Percentiles rank a stretch among this genome's conserved stretches.
Conservation (phyloP, 2,329 filamentous ascomycete species). For the Falciphora oryzae region DNA sequence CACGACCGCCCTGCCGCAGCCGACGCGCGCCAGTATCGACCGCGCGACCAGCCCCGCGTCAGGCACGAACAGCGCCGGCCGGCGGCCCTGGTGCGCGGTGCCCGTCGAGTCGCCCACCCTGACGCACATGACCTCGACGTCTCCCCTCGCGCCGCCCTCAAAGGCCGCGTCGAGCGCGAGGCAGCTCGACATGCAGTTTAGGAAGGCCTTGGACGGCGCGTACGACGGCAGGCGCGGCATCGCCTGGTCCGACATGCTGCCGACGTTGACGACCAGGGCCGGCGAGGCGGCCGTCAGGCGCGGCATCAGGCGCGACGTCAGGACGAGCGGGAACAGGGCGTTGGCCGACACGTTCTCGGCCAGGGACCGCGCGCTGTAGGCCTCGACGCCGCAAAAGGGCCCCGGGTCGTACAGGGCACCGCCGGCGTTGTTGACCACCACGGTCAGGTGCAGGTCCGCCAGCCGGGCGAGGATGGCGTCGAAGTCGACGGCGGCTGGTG, state of each 20-base stretch:
- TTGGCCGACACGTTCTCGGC: constrained; percentile 41
- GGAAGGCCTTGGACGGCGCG: constrained; percentile 24
- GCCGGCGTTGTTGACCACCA: constrained; percentile 54
- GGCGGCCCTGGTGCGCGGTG: constrained; percentile 14
- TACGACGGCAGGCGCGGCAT: constrained; percentile 37
- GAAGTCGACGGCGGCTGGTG: constrained; percentile 18
- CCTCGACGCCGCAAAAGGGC: constrained; percentile 29
- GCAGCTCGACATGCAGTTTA: constrained; percentile 17
- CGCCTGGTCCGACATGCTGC: constrained; percentile 38
- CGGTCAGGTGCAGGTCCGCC: constrained; percentile 36
- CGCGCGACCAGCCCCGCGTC: constrained; percentile 16
- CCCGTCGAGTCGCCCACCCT: constrained; percentile 18
- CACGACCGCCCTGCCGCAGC: constrained; percentile 16
- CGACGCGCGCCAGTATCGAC: constrained; percentile 18
- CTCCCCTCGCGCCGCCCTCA: constrained; percentile 9
- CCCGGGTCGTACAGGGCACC: constrained; percentile 25
- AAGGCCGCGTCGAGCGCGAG: constrained; percentile 10
- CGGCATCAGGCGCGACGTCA: constrained; percentile 41
- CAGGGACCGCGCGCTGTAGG: constrained; percentile 30
- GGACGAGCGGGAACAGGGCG: constrained; percentile 40
- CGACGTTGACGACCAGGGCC: constrained; percentile 44
- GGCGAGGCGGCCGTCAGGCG: constrained; percentile 33
- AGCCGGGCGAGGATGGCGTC: constrained; percentile 20
- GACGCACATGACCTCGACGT: constrained; percentile 20
- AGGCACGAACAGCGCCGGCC: constrained; percentile 14